A percentile compares a stretch with the other conserved stretches of the same genome.
Conservation (phyloP, 345 rosid species). For the Gossypium thurberi region DNA sequence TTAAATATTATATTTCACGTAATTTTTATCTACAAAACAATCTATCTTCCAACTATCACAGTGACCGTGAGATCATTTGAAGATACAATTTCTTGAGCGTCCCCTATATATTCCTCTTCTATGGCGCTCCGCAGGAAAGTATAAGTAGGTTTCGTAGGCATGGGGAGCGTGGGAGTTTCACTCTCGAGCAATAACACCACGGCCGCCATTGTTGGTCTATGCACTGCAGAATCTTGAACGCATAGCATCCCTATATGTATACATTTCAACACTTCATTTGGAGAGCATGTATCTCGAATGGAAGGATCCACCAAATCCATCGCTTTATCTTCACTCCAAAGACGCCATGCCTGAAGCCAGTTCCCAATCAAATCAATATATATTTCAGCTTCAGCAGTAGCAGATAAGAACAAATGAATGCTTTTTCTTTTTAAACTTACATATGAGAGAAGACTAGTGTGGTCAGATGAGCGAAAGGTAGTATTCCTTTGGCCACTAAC, state of each 20-base stretch:
- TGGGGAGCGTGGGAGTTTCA: constrained; percentile 41
- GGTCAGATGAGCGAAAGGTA: constrained; percentile 33
- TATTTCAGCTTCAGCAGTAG: neutral
- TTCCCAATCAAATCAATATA: neutral
- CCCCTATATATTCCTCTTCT: constrained; percentile 25
- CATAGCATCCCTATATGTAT: constrained; percentile 75
- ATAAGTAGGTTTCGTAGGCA: constrained; percentile 51
- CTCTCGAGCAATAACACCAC: constrained; percentile 62
- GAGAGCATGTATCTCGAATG: constrained; percentile 31
- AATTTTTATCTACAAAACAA: neutral
- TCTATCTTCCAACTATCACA: constrained; percentile 44
- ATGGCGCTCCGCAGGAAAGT: constrained; percentile 43
- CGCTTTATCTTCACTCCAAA: constrained; percentile 56
- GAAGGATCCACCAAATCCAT: constrained; percentile 58
- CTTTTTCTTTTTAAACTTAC: constrained; percentile 37
- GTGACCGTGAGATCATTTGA: constrained; percentile 53
- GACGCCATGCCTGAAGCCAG: constrained; percentile 60
- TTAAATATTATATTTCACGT: neutral
- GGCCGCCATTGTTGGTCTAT: constrained; percentile 62
- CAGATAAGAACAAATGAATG: neutral
- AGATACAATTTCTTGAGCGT: constrained; percentile 39
- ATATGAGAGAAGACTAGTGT: constrained; percentile 38
- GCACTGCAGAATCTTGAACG: constrained; percentile 64
- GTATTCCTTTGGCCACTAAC: constrained; percentile 50
- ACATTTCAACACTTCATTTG: constrained; percentile 53